Evolutionary conservation across 208 protist species (phyloP).

Genomic region (Trypanosoma rangeli): DNA sequence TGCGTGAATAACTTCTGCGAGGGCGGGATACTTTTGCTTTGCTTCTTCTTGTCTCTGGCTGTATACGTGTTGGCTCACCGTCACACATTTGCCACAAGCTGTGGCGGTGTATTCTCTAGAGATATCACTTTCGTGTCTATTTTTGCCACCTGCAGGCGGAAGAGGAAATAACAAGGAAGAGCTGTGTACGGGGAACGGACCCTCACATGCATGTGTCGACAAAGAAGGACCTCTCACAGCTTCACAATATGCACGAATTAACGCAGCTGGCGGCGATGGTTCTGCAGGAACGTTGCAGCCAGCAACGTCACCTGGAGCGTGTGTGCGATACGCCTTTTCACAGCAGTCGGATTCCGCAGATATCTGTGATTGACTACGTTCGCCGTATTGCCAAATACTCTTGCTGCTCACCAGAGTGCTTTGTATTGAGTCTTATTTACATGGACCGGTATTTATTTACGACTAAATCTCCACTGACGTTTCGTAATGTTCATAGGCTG

Average conservation of each 20-base stretch:
- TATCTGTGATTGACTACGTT: slow-evolving; percentile 90
- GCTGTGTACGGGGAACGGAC: background rate
- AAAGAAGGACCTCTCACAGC: background rate
- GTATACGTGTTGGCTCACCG: background rate
- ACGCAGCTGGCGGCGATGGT: slow-evolving; percentile 54
- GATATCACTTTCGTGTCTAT: background rate
- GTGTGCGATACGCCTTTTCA: slow-evolving; percentile 54
- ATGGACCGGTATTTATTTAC: slow-evolving; percentile 84
- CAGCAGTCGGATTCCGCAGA: slow-evolving; percentile 72
- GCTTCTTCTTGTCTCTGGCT: background rate
- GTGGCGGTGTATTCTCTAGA: background rate
- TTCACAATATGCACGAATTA: slow-evolving; percentile 36
- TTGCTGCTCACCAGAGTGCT: slow-evolving; percentile 87
- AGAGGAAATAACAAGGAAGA: background rate
- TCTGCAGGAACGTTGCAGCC: slow-evolving; percentile 66
- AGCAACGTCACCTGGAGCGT: slow-evolving; percentile 27
- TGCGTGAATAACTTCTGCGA: background rate
- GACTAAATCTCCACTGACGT: slow-evolving; percentile 60
- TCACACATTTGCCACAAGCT: background rate
- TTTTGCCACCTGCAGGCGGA: background rate
- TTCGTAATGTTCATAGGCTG: slow-evolving; percentile 74
- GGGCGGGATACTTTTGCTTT: background rate
- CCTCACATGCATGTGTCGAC: slow-evolving; percentile 5
- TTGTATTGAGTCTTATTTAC: slow-evolving; percentile 89
- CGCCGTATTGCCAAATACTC: slow-evolving; percentile 91